Base-by-base conservation (phyloP, 1,284 basidiomycete genomes). In the Dichomitus squalens region DNA sequence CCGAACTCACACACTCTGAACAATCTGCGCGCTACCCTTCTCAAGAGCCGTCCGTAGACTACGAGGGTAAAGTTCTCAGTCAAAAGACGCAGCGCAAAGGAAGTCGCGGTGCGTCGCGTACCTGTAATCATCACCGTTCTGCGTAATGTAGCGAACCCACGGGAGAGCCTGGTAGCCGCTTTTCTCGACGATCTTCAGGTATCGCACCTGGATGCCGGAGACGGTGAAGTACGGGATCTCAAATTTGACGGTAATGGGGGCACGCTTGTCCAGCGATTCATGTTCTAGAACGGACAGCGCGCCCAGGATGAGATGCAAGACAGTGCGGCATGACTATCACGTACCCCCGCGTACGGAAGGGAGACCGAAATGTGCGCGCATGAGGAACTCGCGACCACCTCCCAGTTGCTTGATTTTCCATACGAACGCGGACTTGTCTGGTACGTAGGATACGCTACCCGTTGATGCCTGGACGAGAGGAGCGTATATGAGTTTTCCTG, bases 211-310 rank as follows among this genome's bases (percentile, higher is more conserved):
- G 59, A 98, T 97, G 8, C 97, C 96, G 0, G 95, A 97, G 1
- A 95, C 91, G 0, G 96, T 98, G 72, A 98, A 98, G 78, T 97
- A 98, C 1, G 96, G 96, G 43, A 99, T 98, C 78, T 99, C 96
- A 66, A 96, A 99, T 74, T 94, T 95, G 75, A 98, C 93, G 1
- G 91, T 94, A 67, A 99, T 97, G 0, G 97, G 97, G 21, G 95
- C 88, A 23, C 93, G 88, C 69, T 95, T 93, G 67, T 95, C 93
- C 48, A 91, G 76, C 54, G 59, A 71, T 44, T 95, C 95, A 70
- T 90, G 89, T 76, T 88, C 86, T 86, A 65, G 52, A 52, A 31
- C 31, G 29, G 29, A 36, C 29, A 11, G 11, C 11, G 29, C 29
- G 29, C 9, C 20, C 20, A 33, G 52, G 4, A 29, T 8, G 27